phyloP scores from a whole-genome alignment of 805 yeast species.

The Schizosaccharomyces lindneri region DNA sequence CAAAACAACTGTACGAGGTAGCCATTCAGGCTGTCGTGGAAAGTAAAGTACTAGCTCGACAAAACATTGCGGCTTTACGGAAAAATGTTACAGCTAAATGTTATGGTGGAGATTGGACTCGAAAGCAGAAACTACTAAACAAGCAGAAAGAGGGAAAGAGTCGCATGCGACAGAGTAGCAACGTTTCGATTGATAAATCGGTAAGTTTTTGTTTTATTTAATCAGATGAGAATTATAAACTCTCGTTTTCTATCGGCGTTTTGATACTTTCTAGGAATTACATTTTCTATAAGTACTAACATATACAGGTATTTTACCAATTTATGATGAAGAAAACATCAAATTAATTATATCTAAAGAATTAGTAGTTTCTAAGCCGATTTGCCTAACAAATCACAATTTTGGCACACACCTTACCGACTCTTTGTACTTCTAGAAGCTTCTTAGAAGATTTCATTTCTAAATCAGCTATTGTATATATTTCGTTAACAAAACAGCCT shows the following conservation, averaged over 20 bases:
- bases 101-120: slow-evolving; percentile 78
- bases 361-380: not conserved
- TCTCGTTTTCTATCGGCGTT: not conserved
- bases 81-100: slow-evolving; percentile 85
- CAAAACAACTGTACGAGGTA: slow-evolving; percentile 73
- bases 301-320: slow-evolving; percentile 6
- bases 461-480: too few relatives aligned
- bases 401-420: not conserved
- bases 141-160: slow-evolving; percentile 90
- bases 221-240: not conserved
- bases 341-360: not conserved
- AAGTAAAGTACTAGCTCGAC: slow-evolving; percentile 61
- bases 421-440: not conserved
- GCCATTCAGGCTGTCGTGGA: slow-evolving; percentile 75
- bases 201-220: not conserved
- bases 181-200: slow-evolving; percentile 27
- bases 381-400: not conserved
- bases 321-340: slow-evolving; percentile 6
- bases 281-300: slow-evolving; percentile 4
- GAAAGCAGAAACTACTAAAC: slow-evolving; percentile 66
- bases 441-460: not conserved
- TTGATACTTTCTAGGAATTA: not conserved
- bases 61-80: slow-evolving; percentile 76
- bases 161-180: slow-evolving; percentile 54
- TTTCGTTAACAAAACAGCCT: too few relatives aligned